Base-by-base conservation (phyloP, 73 alveolate genomes). In the Chromera velia region DNA sequence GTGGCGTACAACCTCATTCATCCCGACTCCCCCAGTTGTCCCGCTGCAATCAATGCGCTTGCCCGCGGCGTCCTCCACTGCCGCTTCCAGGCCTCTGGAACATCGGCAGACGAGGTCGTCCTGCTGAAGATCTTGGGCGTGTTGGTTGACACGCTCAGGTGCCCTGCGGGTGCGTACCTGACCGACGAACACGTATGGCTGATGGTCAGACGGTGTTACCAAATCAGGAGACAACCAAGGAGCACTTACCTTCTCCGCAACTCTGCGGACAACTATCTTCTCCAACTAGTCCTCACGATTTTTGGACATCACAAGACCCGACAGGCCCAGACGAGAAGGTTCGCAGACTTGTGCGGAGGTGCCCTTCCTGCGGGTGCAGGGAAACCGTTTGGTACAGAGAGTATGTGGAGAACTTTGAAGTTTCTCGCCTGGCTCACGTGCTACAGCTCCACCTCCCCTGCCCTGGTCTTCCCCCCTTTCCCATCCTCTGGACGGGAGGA, bases 1-100 rank as follows among this genome's bases (percentile, higher is more conserved):
- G 86, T 79, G 4, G 69, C 86, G 48, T 79, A 66, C 33, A 80
- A 80, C 28, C 33, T 79, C 79, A 66, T 79, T 28, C 86, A 79
- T 28, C 86, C 86, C 28, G 86, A 79, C 45, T 18, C 46, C 34
- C 86, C 86, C 26, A 32, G 68, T 46, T 79, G 80, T 28, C 9
- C 70, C 32, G 27, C 69, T 74, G 86, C 86, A 74, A 79, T 79
- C 77, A 79, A 79, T 62, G 70, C 86, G 33, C 45, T 79, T 9
- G 86, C 86, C 46, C 48, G 74, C 74, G 86, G 86, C 33, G 86
- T 79, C 70, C 69, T 79, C 74, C 32, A 69, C 67, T 79, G 86
- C 68, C 86, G 86, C 32, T 79, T 79, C 70, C 28, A 40, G 13
- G 55, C 22, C 4, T 40, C 55, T 13, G 55, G 22, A 40, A 40